Percentiles rank a stretch among this genome's conserved stretches.
Conservation (phyloP, 2,329 filamentous ascomycete genomes). For the Aureobasidium sp. region DNA sequence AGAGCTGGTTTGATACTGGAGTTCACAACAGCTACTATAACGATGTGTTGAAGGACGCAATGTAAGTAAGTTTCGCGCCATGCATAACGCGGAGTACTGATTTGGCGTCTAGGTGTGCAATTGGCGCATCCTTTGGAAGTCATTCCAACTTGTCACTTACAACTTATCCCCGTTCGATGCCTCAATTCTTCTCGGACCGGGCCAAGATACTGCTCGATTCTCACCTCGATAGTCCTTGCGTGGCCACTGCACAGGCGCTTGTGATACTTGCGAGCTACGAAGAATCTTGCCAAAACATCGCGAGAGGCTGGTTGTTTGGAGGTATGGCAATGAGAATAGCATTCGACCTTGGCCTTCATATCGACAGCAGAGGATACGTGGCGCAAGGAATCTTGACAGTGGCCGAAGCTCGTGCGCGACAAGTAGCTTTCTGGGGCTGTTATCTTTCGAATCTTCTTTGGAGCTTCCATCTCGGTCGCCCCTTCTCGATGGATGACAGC, state of each 20-base stretch:
- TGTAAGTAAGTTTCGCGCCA: background rate
- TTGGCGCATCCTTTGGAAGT: constrained; percentile 30
- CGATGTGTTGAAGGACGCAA: constrained; percentile 20
- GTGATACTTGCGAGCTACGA: constrained; percentile 39
- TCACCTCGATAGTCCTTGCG: constrained; percentile 39
- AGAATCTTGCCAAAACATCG: constrained; percentile 36
- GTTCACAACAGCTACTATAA: constrained; percentile 17
- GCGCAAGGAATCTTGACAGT: constrained; percentile 32
- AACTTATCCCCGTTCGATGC: constrained; percentile 30
- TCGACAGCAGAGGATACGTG: constrained; percentile 35
- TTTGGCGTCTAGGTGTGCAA: constrained; percentile 21
- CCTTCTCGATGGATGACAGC: constrained; percentile 34
- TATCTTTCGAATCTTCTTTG: constrained; percentile 31
- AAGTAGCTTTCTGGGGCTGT: constrained; percentile 36
- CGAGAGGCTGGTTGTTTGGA: constrained; percentile 41
- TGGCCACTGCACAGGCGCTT: constrained; percentile 42
- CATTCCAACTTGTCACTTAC: constrained; percentile 29
- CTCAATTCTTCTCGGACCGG: constrained; percentile 36
- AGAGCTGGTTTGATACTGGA: constrained; percentile 3
- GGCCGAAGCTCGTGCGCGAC: constrained; percentile 33
- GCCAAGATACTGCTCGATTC: constrained; percentile 40
- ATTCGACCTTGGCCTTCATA: constrained; percentile 38
- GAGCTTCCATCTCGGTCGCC: constrained; percentile 37
- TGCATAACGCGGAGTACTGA: background rate
- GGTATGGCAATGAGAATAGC: constrained; percentile 40